Evolutionary conservation across 345 rosid species (phyloP).

Genomic region (Carallia brachiata): DNA sequence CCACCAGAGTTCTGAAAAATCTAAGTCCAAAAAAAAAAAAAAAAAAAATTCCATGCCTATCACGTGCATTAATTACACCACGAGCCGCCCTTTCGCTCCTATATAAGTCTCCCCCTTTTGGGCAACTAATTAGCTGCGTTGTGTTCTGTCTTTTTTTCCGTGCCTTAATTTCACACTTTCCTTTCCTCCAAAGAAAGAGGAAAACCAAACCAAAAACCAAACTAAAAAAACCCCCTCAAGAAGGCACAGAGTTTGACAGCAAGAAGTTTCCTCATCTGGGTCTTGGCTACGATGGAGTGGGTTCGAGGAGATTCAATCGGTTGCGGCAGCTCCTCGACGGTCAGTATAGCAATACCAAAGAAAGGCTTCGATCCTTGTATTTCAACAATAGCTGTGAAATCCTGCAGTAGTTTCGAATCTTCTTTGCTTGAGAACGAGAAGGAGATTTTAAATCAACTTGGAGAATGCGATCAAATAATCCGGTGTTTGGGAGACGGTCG

Average conservation of each 20-base stretch:
- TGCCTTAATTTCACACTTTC: neutral
- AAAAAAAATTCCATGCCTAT: conserved; percentile 28
- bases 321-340: conserved; percentile 26
- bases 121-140: neutral
- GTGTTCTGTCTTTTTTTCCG: neutral
- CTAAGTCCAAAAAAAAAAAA: neutral
- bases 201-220: neutral
- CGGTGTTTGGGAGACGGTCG: conserved; percentile 21
- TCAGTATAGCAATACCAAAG: conserved; percentile 20
- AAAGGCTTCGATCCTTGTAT: neutral
- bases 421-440: conserved; percentile 28
- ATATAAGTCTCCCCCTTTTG: neutral
- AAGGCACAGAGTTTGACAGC: neutral
- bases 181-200: neutral
- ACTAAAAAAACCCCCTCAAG: neutral
- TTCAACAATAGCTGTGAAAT: conserved; percentile 32
- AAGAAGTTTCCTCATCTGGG: no score
- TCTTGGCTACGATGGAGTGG: conserved; percentile 23
- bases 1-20: neutral
- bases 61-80: conserved; percentile 50
- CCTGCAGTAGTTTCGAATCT: conserved; percentile 18
- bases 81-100: neutral
- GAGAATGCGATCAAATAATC: conserved; percentile 17
- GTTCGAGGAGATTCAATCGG: conserved; percentile 32
- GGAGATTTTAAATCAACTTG: conserved; percentile 15